Evolutionary conservation across 441 rosid genomes (phyloP).

Genomic region (Metrosideros polymorpha): DNA sequence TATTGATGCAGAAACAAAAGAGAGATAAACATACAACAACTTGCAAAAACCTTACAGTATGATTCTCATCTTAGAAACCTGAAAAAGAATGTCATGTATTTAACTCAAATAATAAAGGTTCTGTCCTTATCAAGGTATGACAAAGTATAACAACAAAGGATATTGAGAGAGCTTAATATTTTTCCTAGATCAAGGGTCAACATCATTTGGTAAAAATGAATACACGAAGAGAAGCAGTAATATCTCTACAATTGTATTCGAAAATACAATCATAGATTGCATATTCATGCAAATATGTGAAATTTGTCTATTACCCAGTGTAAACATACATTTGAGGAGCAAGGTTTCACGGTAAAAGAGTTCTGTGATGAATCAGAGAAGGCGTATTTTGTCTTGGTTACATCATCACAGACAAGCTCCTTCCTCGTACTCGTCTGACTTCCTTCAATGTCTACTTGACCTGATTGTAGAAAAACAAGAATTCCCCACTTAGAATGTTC

Average conservation of each 20-base stretch:
- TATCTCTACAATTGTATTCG: neutral
- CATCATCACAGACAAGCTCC: conserved; percentile 22
- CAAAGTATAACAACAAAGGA: neutral
- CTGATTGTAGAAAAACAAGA: conserved; percentile 18
- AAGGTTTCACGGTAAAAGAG: conserved; percentile 36
- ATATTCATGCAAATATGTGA: neutral
- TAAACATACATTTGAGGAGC: conserved; percentile 66
- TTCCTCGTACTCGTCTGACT: conserved; percentile 17
- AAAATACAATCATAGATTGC: neutral
- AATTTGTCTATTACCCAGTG: neutral
- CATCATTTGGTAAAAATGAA: neutral
- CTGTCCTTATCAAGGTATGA: neutral
- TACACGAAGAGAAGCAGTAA: neutral
- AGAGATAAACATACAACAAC: neutral
- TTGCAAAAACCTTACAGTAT: neutral
- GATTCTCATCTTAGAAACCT: neutral
- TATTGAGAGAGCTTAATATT: neutral
- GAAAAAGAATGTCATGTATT: neutral
- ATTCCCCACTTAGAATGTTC: neutral
- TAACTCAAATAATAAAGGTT: neutral
- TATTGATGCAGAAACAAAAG: neutral
- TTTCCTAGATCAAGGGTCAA: neutral
- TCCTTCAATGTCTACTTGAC: conserved; percentile 29
- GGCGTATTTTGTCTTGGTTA: conserved; percentile 11
- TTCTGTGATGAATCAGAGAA: conserved; percentile 18